Base-by-base conservation (phyloP, 345 rosid species). In the Ailanthus altissimus region DNA sequence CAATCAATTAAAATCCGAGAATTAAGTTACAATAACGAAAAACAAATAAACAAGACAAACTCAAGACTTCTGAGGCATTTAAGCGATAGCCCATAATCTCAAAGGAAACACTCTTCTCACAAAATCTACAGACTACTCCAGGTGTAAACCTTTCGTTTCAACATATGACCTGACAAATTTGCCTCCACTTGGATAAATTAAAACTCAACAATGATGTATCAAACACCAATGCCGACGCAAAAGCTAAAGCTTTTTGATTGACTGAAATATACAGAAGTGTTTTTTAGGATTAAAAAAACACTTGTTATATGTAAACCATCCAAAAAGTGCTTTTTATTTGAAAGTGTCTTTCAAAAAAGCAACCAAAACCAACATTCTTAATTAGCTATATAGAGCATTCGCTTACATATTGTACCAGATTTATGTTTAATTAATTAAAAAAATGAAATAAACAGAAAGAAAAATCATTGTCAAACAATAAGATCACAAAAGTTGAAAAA, bases 341-440 rank as follows among this genome's bases (percentile, higher is more conserved):
- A 32, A 16, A 40, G 47, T 40, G 25, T 23, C 38, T 38, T 62
- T 38, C 18, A 38, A 12, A 38, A 38, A 38, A 63, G 47, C 67
- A 38, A 2, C 45, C 67, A 6, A 63, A 36, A 36, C 16, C 4
- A 16, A 63, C 14, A 18, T 63, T 38, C 18, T 63, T 36, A 18
- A 38, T n/a, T 18, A 15, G 67, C 25, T 28, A 18, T 38, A 23
- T 1, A 36, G 45, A 62, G 38, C 69, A 65, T 40, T 14, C 2
- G 15, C 26, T 68, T 26, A 68, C 72, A 47, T 15, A 23, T 68
- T 36, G 45, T 26, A 36, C 45, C 46, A 63, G 67, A 63, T 63
- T 63, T 38, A 38, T 4, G 6, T 16, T 10, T 63, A 63, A n/a
- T 63, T 63, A 7, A n/a, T n/a, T n/a, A n/a, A n/a, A 15, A 43